These are phyloP conservation scores for Serendipita sp. DNA, from an alignment of 768 basidiomycete species.

Conservation along the genomic window DNA sequence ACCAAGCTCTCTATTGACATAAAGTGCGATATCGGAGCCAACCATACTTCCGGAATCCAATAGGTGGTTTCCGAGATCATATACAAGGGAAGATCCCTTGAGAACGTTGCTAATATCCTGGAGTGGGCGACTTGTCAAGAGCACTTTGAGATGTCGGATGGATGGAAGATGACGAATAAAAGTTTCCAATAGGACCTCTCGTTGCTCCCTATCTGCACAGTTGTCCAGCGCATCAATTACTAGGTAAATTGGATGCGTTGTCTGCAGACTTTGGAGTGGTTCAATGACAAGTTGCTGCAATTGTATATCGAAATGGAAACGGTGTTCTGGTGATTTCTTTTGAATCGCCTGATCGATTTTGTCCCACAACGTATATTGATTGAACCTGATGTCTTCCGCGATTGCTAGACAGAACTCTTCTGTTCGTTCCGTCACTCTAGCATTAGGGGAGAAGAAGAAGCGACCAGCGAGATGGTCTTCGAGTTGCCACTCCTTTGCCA, in stretches of 20 bases:
- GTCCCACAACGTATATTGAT: background rate
- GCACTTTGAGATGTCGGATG: background rate
- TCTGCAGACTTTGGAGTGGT: background rate
- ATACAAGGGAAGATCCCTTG: background rate
- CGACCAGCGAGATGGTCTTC: background rate
- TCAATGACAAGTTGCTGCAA: background rate
- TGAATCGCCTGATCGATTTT: background rate
- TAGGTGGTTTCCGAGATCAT: background rate
- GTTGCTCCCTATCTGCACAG: background rate
- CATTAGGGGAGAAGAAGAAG: background rate
- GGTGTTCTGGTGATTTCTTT: background rate
- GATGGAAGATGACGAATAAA: background rate
- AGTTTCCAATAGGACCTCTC: background rate
- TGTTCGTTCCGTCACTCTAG: background rate
- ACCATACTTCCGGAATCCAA: background rate
- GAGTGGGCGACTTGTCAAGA: background rate
- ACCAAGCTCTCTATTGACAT: background rate
- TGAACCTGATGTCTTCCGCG: background rate
- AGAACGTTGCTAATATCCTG: background rate
- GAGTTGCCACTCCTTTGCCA: background rate
- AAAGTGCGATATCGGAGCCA: background rate
- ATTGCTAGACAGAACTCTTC: background rate
- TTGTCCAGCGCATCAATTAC: background rate
- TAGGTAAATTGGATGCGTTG: background rate
- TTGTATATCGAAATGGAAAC: background rate